Evolutionary conservation across 2,329 filamentous ascomycete genomes (phyloP), one percentile per base, ranked within the genome.

Genomic region (Clarireedia hainanense): DNA sequence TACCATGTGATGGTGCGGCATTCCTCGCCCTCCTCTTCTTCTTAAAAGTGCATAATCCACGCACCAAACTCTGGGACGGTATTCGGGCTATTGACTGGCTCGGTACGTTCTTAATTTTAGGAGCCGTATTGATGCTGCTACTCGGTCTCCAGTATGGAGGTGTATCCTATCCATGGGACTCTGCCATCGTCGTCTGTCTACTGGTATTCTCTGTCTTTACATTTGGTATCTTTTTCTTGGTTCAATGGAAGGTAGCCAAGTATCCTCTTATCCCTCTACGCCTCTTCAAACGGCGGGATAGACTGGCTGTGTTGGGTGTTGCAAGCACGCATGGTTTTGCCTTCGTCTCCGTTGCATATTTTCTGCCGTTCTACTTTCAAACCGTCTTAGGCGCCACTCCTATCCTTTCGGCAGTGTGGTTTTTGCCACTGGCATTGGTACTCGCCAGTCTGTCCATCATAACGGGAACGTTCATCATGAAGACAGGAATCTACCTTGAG

Each of bases 61-160:
- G 75, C 72, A 81, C 65, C 1, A 76, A 80, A 0, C 67, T 88
- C 2, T 66, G 72, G 39, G 71, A 80, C 37, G 85, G 85, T 0
- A 69, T 88, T 7, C 79, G 78, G 57, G 80, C 80, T 0, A 72
- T 81, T 23, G 78, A 81, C 61, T 81, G 78, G 78, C 60, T 74
- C 10, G 86, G 87, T 0, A 81, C 79, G 0, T 47, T 85, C 14
- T 58, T 53, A 27, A 81, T 95, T 67, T 79, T 92, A 24, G 86
- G 84, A 45, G 86, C 85, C 17, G 90, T 87, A 0, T 75, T 94
- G 36, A 91, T 95, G 86, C 76, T 95, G 61, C 80, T 95, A 4
- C 81, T 95, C 46, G 91, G 89, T 1, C 80, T 95, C 6, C 85
- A 95, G 64, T 88, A 91, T 60, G 91, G 90, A 52, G 90, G 89